Conservation (phyloP, 345 rosid genomes). For the Salix exigua region DNA sequence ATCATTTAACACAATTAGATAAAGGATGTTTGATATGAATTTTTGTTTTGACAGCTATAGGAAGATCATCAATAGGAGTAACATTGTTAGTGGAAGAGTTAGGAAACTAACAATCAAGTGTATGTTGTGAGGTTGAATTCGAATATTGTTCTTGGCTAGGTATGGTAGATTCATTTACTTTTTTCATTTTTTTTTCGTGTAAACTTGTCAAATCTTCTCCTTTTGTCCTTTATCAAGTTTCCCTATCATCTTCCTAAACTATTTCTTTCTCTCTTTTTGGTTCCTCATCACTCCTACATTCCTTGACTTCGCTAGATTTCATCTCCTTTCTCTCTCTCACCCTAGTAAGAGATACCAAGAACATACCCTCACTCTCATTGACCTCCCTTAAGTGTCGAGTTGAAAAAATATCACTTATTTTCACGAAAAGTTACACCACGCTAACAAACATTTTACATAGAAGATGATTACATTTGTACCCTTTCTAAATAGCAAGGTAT, state of each 20-base stretch:
- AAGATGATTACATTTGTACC: background rate
- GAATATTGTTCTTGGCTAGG: background rate
- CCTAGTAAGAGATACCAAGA: background rate
- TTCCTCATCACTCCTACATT: background rate
- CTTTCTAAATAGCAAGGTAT: no score
- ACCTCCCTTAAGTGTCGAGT: background rate
- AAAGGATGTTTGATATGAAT: background rate
- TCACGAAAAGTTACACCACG: no score
- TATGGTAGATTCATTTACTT: background rate
- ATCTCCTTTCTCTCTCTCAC: background rate
- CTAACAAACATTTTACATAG: background rate
- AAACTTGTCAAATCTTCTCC: background rate
- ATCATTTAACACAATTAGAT: no score
- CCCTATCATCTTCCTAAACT: background rate
- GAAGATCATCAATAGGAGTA: background rate
- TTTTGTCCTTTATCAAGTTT: background rate
- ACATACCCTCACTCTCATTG: no score
- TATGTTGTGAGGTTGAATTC: background rate
- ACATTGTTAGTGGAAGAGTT: background rate
- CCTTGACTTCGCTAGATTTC: background rate
- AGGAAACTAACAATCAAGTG: background rate
- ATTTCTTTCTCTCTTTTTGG: background rate
- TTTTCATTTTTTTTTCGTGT: background rate
- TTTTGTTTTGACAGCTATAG: no score
- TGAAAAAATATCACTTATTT: background rate